These are phyloP conservation scores for Pleurotus platypus DNA, from an alignment of 768 basidiomycete species.

Conservation along the genomic window DNA sequence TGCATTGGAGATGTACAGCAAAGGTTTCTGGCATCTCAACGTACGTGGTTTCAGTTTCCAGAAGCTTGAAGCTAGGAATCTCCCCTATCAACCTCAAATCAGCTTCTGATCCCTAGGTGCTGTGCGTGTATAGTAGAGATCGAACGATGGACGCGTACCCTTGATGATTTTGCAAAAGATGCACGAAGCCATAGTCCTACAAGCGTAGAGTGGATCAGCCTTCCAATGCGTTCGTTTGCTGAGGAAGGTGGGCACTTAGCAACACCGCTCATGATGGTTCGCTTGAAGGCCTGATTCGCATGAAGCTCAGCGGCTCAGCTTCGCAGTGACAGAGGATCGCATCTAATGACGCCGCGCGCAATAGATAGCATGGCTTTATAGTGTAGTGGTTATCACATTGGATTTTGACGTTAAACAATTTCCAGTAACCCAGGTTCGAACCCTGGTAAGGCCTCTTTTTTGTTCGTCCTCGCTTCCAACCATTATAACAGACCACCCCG, in stretches of 20 bases:
- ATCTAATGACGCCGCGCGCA: not conserved
- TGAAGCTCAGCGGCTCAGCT: no score
- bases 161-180: slow-evolving; percentile 97
- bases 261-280: slow-evolving; percentile 24
- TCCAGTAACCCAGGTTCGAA: slow-evolving; percentile 8
- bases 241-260: slow-evolving; percentile 26
- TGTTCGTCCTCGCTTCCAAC: no score
- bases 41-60: slow-evolving; percentile 72
- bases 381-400: slow-evolving; percentile 8
- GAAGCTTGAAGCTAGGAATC: slow-evolving; percentile 83
- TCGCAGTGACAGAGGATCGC: not conserved
- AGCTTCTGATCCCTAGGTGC: not conserved
- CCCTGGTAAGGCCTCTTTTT: slow-evolving; percentile 5
- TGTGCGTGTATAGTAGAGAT: not conserved
- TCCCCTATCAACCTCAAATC: slow-evolving; percentile 55
- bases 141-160: slow-evolving; percentile 36
- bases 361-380: not conserved
- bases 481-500: no score
- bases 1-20: no score
- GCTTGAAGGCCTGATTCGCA: slow-evolving; percentile 3
- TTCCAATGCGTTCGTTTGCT: not conserved
- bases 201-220: slow-evolving; percentile 1
- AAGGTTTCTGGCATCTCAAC: slow-evolving; percentile 19
- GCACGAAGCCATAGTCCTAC: slow-evolving; percentile 60
- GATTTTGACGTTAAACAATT: slow-evolving; percentile 3